These are phyloP conservation scores for Suillus sp. DNA, from an alignment of 768 basidiomycete genomes.

Conservation along the genomic window DNA sequence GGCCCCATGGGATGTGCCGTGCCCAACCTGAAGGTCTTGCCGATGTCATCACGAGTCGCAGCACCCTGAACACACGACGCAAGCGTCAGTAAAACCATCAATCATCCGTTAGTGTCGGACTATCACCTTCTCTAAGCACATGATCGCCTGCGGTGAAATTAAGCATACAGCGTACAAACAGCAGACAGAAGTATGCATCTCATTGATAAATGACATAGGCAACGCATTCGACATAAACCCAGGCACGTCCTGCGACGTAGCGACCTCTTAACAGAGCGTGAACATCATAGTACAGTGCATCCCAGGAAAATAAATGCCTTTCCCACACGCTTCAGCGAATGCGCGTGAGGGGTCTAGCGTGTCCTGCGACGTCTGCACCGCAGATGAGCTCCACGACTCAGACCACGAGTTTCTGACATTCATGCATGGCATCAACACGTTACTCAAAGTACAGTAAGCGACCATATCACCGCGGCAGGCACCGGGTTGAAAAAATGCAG, in stretches of 20 bases:
- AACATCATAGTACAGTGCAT: neutral
- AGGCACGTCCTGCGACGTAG: slow-evolving; percentile 88
- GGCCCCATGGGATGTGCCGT: slow-evolving; percentile 98
- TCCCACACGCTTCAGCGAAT: slow-evolving; percentile 89
- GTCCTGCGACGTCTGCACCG: slow-evolving; percentile 82
- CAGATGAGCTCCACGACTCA: slow-evolving; percentile 93
- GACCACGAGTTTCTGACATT: slow-evolving; percentile 75
- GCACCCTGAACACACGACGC: slow-evolving; percentile 57
- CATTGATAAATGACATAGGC: slow-evolving; percentile 97
- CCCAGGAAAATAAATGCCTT: slow-evolving; percentile 49
- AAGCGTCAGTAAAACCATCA: neutral
- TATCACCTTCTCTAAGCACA: slow-evolving; percentile 84
- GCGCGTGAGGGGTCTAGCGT: slow-evolving; percentile 75
- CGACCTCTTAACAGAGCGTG: slow-evolving; percentile 64
- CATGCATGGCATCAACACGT: neutral
- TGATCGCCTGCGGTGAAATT: slow-evolving; percentile 65
- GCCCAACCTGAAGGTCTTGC: slow-evolving; percentile 89
- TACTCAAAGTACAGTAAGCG: neutral
- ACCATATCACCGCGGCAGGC: slow-evolving; percentile 81
- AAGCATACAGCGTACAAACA: neutral
- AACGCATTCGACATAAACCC: slow-evolving; percentile 93
- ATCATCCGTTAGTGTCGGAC: neutral
- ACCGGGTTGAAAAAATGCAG: slow-evolving; percentile 97
- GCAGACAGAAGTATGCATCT: slow-evolving; percentile 46
- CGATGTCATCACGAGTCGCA: slow-evolving; percentile 94